phyloP scores from a whole-genome alignment of 208 protist species.

The Trypanosoma boissoni region DNA sequence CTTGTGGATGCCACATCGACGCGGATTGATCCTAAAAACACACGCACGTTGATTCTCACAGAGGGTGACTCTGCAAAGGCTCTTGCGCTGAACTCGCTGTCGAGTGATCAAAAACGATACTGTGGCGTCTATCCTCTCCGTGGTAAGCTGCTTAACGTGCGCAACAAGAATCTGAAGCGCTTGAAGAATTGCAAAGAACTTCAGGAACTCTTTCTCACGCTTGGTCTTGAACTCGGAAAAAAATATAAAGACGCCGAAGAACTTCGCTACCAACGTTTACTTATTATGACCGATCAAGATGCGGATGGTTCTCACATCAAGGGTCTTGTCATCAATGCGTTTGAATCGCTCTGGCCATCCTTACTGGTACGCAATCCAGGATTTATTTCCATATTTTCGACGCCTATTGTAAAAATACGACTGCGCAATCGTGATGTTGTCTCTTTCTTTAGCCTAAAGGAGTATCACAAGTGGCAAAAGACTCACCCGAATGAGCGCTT shows the following conservation, averaged over 20 bases:
- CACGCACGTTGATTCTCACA: slow-evolving; percentile 98
- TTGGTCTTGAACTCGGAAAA: slow-evolving; percentile 82
- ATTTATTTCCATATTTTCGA: slow-evolving; percentile 97
- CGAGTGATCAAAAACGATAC: slow-evolving; percentile 94
- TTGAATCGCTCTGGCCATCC: slow-evolving; percentile 98
- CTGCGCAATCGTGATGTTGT: slow-evolving; percentile 76
- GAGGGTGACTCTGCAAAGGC: slow-evolving; percentile 99
- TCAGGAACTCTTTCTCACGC: slow-evolving; percentile 82
- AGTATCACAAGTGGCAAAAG: slow-evolving; percentile 96
- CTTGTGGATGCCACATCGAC: slow-evolving; percentile 92
- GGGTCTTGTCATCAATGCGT: slow-evolving; percentile 99
- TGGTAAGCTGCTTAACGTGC: slow-evolving; percentile 98
- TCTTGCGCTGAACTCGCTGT: slow-evolving; percentile 95
- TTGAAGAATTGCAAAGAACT: slow-evolving; percentile 94
- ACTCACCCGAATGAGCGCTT: slow-evolving; percentile 56
- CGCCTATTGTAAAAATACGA: slow-evolving; percentile 98
- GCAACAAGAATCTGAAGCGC: slow-evolving; percentile 91
- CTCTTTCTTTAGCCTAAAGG: slow-evolving; percentile 98
- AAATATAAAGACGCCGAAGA: slow-evolving; percentile 62
- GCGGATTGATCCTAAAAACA: slow-evolving; percentile 61
- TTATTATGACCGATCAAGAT: slow-evolving; percentile 99
- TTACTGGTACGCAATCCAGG: slow-evolving; percentile 91
- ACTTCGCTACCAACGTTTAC: slow-evolving; percentile 99
- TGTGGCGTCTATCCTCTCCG: slow-evolving; percentile 98
- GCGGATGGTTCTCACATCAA: slow-evolving; percentile 99